Percentiles rank a stretch among this genome's conserved stretches.
Conservation (phyloP, 108 stramenopile genomes). For the Nitzschia sp. region DNA sequence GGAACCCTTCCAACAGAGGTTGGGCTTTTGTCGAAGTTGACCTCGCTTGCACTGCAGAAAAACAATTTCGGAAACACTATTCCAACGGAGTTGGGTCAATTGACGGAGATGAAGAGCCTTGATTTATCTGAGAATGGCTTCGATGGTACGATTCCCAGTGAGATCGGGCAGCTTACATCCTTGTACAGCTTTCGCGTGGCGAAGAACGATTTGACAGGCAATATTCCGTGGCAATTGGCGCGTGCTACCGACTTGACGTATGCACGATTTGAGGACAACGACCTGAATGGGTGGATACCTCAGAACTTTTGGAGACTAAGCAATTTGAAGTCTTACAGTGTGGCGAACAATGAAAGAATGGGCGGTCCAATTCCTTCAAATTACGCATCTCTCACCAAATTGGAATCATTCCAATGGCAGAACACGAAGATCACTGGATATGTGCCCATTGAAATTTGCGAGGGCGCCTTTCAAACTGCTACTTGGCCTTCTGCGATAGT, state of each 20-base stretch:
- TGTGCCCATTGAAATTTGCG: no score
- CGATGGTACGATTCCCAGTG: slow-evolving; percentile 4
- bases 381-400: no score
- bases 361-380: no score
- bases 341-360: no score
- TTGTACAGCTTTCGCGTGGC: background rate
- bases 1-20: background rate
- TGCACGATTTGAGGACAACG: background rate
- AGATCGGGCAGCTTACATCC: background rate
- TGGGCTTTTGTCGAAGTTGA: background rate
- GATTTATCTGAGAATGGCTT: background rate
- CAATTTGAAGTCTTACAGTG: no score
- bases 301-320: background rate
- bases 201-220: background rate
- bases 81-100: background rate
- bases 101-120: background rate
- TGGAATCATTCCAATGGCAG: no score
- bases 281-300: background rate
- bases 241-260: background rate
- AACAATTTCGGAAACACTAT: background rate
- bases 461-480: no score
- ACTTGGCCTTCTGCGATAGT: no score
- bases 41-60: background rate
- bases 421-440: no score
- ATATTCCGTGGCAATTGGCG: slow-evolving; percentile 2